A percentile compares a stretch with the other conserved stretches of the same genome.
Conservation (phyloP, 2,329 filamentous ascomycete genomes). For the Dactylonectria macrodidyma region DNA sequence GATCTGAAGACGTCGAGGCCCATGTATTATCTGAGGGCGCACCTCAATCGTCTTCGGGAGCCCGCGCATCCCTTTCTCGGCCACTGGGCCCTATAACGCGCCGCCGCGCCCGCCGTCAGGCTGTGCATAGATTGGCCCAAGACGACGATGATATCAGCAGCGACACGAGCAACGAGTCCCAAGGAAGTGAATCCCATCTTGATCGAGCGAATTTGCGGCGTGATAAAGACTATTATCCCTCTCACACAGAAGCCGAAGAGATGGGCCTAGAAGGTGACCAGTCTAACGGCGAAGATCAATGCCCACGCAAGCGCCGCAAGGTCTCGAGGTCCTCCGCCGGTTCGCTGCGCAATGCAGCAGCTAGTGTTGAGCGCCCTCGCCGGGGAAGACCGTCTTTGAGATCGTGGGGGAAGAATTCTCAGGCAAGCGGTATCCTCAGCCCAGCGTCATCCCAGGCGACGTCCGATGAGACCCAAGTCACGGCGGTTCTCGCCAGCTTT, state of each 20-base stretch:
- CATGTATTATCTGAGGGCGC: background rate
- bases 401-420: background rate
- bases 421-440: slow-evolving; percentile 1
- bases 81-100: background rate
- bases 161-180: background rate
- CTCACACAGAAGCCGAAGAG: background rate
- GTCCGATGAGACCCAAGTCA: slow-evolving; percentile 5
- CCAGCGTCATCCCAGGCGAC: slow-evolving; percentile 7
- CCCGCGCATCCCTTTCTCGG: background rate
- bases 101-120: background rate
- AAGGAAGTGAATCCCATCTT: too few relatives aligned
- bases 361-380: slow-evolving; percentile 1
- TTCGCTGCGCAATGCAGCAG: slow-evolving; percentile 2
- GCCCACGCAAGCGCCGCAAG: slow-evolving; percentile 5
- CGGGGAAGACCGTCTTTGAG: slow-evolving; percentile 1
- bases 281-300: background rate
- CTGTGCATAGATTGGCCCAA: background rate
- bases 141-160: background rate
- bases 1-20: background rate
- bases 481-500: slow-evolving; percentile 4
- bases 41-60: background rate
- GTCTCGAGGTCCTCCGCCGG: slow-evolving; percentile 2
- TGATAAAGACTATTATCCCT: slow-evolving; percentile 2
- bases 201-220: background rate
- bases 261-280: slow-evolving; percentile 1